phyloP scores from a whole-genome alignment of 2,329 filamentous ascomycete genomes.

The Plenodomus lindquistii region DNA sequence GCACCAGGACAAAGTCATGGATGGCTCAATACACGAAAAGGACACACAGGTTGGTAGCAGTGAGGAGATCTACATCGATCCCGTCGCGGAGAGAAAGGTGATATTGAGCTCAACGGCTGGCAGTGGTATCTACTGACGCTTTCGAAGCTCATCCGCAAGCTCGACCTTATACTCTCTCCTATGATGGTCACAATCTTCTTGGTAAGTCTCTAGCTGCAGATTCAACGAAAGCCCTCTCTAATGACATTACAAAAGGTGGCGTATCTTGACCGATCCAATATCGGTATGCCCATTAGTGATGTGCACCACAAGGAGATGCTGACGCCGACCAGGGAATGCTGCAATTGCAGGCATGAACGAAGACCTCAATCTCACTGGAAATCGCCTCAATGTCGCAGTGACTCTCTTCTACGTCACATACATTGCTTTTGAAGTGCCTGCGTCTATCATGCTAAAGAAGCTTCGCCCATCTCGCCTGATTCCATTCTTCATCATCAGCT shows the following conservation, averaged over 20 bases:
- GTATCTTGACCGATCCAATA: slow-evolving; percentile 54
- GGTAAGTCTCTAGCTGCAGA: slow-evolving; percentile 16
- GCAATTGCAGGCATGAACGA: slow-evolving; percentile 19
- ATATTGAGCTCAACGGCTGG: background rate
- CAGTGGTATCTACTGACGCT: background rate
- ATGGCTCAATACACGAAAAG: slow-evolving; percentile 11
- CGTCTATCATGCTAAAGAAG: slow-evolving; percentile 57
- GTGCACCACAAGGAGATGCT: slow-evolving; percentile 3
- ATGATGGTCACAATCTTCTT: slow-evolving; percentile 61
- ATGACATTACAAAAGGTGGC: background rate
- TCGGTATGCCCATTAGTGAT: slow-evolving; percentile 39
- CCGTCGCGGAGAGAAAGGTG: slow-evolving; percentile 44
- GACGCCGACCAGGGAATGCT: slow-evolving; percentile 48
- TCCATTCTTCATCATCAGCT: slow-evolving; percentile 57
- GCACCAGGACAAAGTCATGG: slow-evolving; percentile 9
- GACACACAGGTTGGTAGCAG: slow-evolving; percentile 8
- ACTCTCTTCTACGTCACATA: slow-evolving; percentile 61
- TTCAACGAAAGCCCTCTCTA: background rate
- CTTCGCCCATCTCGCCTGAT: slow-evolving; percentile 57
- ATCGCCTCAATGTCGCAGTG: slow-evolving; percentile 53
- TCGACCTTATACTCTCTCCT: slow-evolving; percentile 53
- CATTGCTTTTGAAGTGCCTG: slow-evolving; percentile 58
- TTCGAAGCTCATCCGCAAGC: slow-evolving; percentile 50
- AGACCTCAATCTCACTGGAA: slow-evolving; percentile 23
- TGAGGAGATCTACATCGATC: slow-evolving; percentile 42